Percentiles rank a stretch among this genome's conserved stretches.
phyloP scores from a whole-genome alignment of 768 basidiomycete genomes.

The Phanerochaete carnosa region DNA sequence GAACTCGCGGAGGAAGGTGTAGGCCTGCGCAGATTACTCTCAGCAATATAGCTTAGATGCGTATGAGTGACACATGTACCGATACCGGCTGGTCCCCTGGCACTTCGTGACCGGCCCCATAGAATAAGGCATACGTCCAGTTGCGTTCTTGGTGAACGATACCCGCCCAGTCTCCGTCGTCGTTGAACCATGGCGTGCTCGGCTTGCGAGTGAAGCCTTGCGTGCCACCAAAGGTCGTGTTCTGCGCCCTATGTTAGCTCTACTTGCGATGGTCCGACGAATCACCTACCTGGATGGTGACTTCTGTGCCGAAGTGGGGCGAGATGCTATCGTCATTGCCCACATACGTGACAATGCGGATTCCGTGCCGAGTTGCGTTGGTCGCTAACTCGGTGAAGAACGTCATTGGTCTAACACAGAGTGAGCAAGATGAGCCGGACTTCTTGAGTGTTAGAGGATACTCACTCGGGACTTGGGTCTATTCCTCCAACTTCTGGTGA shows the following conservation, averaged over 20 bases:
- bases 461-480: not conserved
- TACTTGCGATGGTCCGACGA: no score
- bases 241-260: slow-evolving; percentile 31
- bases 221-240: slow-evolving; percentile 76
- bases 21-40: slow-evolving; percentile 38
- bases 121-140: slow-evolving; percentile 41
- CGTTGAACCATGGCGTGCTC: slow-evolving; percentile 64
- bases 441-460: not conserved
- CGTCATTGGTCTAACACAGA: slow-evolving; percentile 47
- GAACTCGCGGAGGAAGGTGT: slow-evolving; percentile 63
- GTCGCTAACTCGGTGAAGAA: slow-evolving; percentile 64
- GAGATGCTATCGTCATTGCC: slow-evolving; percentile 69
- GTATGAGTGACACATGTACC: slow-evolving; percentile 42
- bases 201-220: slow-evolving; percentile 71
- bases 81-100: slow-evolving; percentile 33
- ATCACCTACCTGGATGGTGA: slow-evolving; percentile 20
- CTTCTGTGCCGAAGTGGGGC: slow-evolving; percentile 59
- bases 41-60: not conserved
- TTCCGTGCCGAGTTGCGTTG: slow-evolving; percentile 50
- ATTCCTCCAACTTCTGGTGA: no score
- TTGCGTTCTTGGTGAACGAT: slow-evolving; percentile 74
- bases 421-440: not conserved
- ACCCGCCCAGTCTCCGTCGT: slow-evolving; percentile 56
- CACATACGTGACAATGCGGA: slow-evolving; percentile 57
- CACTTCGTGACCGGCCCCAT: slow-evolving; percentile 40